phyloP scores from a whole-genome alignment of 305 asterid genomes.

The Nicotiana rustica region DNA sequence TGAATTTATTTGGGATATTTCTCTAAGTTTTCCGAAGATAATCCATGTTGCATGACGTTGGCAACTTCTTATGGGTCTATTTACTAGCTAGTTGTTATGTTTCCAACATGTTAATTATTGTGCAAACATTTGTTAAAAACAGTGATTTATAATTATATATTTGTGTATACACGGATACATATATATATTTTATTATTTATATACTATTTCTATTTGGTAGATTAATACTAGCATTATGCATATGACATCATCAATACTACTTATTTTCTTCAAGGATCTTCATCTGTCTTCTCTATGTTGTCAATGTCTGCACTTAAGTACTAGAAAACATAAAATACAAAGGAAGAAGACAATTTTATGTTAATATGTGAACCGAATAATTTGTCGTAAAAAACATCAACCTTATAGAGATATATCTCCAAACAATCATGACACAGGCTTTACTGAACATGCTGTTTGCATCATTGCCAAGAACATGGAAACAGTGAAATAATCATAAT shows the following conservation, averaged over 20 bases:
- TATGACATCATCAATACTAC: background rate
- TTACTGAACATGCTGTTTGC: background rate
- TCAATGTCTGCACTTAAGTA: background rate
- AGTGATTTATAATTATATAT: background rate
- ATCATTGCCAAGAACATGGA: background rate
- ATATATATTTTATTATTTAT: too few species aligned
- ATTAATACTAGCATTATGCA: background rate
- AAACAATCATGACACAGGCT: background rate
- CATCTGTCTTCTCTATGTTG: too few species aligned
- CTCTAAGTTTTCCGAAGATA: too few species aligned
- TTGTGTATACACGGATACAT: background rate
- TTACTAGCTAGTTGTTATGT: background rate
- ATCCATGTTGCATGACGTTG: too few species aligned
- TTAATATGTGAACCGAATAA: background rate
- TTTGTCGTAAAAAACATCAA: too few species aligned
- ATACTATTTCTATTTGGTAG: background rate
- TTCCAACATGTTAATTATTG: background rate
- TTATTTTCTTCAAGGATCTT: background rate
- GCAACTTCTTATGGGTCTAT: too few species aligned
- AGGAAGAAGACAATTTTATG: background rate
- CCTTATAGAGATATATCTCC: background rate
- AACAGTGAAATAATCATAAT: background rate
- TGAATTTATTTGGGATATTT: too few species aligned
- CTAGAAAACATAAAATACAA: background rate
- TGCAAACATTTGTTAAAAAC: background rate